These are phyloP conservation scores for Camellia japonica DNA, from an alignment of 148 eudicot species.

Conservation along the genomic window DNA sequence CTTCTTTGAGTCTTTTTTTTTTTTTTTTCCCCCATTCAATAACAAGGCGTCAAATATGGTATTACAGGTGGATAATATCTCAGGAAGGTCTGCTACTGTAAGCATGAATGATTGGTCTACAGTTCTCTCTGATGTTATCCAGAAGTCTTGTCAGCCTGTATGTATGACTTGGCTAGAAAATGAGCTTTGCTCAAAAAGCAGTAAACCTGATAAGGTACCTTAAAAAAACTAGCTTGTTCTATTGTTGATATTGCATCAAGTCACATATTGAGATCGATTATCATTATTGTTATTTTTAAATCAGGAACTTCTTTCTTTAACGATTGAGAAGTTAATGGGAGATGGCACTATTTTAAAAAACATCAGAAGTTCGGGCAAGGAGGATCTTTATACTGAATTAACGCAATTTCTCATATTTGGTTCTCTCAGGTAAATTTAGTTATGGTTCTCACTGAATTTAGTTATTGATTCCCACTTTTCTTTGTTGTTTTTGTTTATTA, in stretches of 20 bases:
- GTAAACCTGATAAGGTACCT: conserved; percentile 61
- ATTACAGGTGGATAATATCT: conserved; percentile 62
- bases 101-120: conserved; percentile 41
- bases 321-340: conserved; percentile 65
- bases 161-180: conserved; percentile 75
- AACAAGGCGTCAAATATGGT: conserved; percentile 9
- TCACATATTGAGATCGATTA: conserved; percentile 10
- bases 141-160: conserved; percentile 58
- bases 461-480: neutral
- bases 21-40: conserved; percentile 1
- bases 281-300: neutral
- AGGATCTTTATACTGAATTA: conserved; percentile 77
- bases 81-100: conserved; percentile 32
- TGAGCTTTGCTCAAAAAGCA: conserved; percentile 51
- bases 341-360: conserved; percentile 44
- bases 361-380: conserved; percentile 69
- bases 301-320: conserved; percentile 58
- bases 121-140: conserved; percentile 40
- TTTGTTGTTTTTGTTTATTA: neutral
- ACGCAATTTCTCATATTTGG: conserved; percentile 65
- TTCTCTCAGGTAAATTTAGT: conserved; percentile 54
- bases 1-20: neutral
- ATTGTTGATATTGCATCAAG: neutral
- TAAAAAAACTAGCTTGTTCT: conserved; percentile 5
- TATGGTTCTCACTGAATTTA: neutral